Percentiles rank a stretch among this genome's conserved stretches.
These are phyloP conservation scores for Sordaria brevicollis DNA, from an alignment of 495 filamentous ascomycete species.

Conservation along the genomic window DNA sequence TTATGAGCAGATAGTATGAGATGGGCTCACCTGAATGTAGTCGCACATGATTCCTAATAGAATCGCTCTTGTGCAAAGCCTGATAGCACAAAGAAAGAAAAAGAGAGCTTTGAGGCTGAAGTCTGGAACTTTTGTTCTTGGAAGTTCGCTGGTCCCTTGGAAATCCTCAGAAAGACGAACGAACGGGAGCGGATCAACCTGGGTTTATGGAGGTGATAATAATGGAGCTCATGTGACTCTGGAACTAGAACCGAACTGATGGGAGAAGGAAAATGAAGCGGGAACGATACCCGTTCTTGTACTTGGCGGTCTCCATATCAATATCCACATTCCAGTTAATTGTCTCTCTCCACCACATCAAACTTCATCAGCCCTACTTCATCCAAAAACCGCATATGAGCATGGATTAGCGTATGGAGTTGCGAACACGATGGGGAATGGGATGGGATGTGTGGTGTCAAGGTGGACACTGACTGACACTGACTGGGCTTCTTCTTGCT, in stretches of 20 bases:
- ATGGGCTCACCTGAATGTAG: constrained; percentile 3
- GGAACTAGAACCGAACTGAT: neutral
- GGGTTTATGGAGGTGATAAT: neutral
- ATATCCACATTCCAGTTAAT: neutral
- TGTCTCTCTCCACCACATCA: neutral
- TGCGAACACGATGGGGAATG: neutral
- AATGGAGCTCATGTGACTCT: neutral
- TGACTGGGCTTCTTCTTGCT: too few relatives aligned
- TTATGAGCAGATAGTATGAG: neutral
- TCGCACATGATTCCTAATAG: constrained; percentile 8
- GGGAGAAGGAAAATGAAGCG: neutral
- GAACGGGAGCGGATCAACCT: neutral
- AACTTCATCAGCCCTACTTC: neutral
- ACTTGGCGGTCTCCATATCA: neutral
- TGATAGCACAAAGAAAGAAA: neutral
- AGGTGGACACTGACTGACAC: neutral
- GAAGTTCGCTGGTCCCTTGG: neutral
- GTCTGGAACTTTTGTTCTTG: neutral
- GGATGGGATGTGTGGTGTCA: too few relatives aligned
- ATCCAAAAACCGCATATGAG: neutral
- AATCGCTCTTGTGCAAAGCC: neutral
- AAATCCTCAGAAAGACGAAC: neutral
- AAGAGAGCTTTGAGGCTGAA: neutral
- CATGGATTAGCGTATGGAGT: neutral
- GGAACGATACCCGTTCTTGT: neutral